These are phyloP conservation scores for Schrenkiella parvula DNA, from an alignment of 345 rosid genomes.

Conservation along the genomic window DNA sequence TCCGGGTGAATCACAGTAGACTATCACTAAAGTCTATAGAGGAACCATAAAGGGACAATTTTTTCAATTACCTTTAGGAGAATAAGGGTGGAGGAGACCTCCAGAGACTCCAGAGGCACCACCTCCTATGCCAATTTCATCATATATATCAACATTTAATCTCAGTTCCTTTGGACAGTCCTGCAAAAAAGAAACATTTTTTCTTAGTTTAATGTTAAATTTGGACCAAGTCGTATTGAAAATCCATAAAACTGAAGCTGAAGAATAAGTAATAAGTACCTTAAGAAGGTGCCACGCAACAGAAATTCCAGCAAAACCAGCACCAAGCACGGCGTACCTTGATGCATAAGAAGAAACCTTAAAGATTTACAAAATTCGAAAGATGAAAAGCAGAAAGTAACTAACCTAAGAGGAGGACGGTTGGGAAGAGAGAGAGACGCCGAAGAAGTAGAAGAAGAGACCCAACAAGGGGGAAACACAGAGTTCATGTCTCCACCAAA, in stretches of 20 bases:
- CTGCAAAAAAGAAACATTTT: slow-evolving; percentile 33
- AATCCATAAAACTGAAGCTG: background rate
- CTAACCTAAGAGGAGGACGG: slow-evolving; percentile 31
- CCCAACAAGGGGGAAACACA: background rate
- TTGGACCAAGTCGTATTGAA: background rate
- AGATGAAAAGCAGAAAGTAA: background rate
- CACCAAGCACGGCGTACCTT: slow-evolving; percentile 93
- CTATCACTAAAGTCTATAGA: background rate
- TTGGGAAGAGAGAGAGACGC: slow-evolving; percentile 14
- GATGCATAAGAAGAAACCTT: background rate
- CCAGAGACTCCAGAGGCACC: slow-evolving; percentile 97
- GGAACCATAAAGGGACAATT: background rate
- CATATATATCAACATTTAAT: slow-evolving; percentile 63
- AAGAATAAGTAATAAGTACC: slow-evolving; percentile 26
- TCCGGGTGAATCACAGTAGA: background rate
- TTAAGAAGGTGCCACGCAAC: slow-evolving; percentile 80
- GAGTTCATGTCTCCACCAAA: slow-evolving; percentile 4
- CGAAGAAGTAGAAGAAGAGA: background rate
- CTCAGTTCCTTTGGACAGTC: slow-evolving; percentile 47
- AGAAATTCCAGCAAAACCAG: slow-evolving; percentile 96
- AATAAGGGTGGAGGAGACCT: slow-evolving; percentile 92
- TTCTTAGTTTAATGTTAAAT: background rate
- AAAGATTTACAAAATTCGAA: background rate
- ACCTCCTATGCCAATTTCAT: slow-evolving; percentile 87
- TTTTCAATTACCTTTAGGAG: slow-evolving; percentile 67